phyloP scores from a whole-genome alignment of 805 yeast genomes.

The Metschnikowia sp. region DNA sequence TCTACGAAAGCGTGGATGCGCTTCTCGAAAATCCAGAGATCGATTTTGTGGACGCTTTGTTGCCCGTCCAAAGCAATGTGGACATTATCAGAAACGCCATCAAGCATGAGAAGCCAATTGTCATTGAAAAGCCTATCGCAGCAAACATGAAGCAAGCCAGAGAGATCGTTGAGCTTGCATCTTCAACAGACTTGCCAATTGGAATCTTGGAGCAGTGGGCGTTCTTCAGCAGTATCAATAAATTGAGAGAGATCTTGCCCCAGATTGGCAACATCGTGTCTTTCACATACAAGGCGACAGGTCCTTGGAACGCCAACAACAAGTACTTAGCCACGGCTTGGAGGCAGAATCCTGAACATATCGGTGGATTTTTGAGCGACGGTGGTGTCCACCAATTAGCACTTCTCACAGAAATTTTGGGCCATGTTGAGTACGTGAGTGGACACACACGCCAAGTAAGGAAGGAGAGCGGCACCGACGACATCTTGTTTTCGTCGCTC shows the following conservation, averaged over 20 bases:
- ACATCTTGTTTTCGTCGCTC: conserved; percentile 69
- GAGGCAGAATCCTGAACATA: conserved; percentile 88
- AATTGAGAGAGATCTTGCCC: conserved; percentile 53
- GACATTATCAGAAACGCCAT: conserved; percentile 68
- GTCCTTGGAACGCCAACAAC: conserved; percentile 59
- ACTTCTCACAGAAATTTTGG: conserved; percentile 75
- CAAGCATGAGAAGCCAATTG: conserved; percentile 70
- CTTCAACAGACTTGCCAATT: conserved; percentile 61
- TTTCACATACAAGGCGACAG: conserved; percentile 71
- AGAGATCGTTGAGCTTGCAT: conserved; percentile 68
- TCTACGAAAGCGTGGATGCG: conserved; percentile 61
- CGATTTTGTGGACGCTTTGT: conserved; percentile 77
- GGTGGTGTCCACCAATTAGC: conserved; percentile 98
- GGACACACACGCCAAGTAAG: conserved; percentile 79
- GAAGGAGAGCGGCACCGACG: conserved; percentile 76
- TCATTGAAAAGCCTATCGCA: conserved; percentile 90
- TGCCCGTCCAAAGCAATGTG: conserved; percentile 83
- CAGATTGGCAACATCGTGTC: conserved; percentile 71
- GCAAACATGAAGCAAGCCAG: conserved; percentile 78
- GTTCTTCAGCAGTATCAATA: conserved; percentile 56
- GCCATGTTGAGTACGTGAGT: conserved; percentile 65
- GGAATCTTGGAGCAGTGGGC: conserved; percentile 85
- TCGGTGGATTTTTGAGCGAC: conserved; percentile 89
- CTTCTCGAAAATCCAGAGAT: conserved; percentile 63
- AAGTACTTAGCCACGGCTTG: conserved; percentile 71